Percentiles rank a stretch among this genome's conserved stretches.
Evolutionary conservation across 202 grass and related monocot genomes (phyloP).

Genomic region (Setaria viridis): DNA sequence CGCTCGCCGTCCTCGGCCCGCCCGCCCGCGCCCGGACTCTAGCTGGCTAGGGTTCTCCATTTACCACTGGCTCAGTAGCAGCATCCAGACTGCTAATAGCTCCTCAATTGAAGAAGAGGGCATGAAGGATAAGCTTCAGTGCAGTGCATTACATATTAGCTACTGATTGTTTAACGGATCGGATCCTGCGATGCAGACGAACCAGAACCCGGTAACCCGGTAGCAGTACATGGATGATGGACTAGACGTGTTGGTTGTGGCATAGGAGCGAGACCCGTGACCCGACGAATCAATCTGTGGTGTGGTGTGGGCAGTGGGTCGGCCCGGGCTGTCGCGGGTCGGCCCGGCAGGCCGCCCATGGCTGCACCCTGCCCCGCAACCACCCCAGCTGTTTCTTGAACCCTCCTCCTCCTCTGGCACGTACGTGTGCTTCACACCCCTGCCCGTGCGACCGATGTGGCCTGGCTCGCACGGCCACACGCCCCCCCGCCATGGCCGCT

Average conservation of each 20-base stretch:
- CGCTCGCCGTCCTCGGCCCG: too few species aligned
- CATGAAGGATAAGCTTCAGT: too few species aligned
- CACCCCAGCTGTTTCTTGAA: conserved; percentile 28
- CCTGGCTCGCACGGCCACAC: conserved; percentile 12
- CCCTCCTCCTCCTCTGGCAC: not conserved
- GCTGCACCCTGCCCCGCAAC: conserved; percentile 57
- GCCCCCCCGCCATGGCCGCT: not conserved
- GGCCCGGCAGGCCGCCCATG: conserved; percentile 50
- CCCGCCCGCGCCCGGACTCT: not conserved
- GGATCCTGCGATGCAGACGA: too few species aligned
- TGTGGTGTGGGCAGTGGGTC: not conserved
- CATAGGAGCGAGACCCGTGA: not conserved
- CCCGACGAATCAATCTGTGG: conserved; percentile 9
- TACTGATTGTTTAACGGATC: too few species aligned
- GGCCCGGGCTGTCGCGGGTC: conserved; percentile 44
- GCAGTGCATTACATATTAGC: too few species aligned
- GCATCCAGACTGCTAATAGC: too few species aligned
- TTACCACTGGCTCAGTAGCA: too few species aligned
- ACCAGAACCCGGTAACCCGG: not conserved
- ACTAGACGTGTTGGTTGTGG: too few species aligned
- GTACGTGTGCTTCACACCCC: not conserved
- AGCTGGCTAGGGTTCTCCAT: too few species aligned
- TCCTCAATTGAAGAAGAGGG: too few species aligned
- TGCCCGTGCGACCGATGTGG: not conserved
- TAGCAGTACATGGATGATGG: not conserved